Conservation (phyloP, 164 flowering plant genomes). For the Pachysandra terminalis region DNA sequence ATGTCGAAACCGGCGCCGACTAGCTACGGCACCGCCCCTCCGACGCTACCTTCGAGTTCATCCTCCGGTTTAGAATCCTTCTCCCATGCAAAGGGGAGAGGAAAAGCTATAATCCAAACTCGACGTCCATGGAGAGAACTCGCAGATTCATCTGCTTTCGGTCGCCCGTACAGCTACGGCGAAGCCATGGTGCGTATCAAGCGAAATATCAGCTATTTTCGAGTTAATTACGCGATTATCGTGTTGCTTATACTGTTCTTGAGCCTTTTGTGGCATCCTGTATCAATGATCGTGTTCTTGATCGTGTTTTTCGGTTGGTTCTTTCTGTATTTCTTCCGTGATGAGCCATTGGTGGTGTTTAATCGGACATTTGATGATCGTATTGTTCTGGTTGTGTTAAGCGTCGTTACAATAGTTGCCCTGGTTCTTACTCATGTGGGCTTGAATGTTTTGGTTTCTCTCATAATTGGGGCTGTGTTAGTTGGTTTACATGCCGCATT, state of each 20-base stretch:
- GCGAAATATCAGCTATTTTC: slow-evolving; percentile 51
- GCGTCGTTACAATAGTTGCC: slow-evolving; percentile 20
- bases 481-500: slow-evolving; percentile 32
- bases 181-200: slow-evolving; percentile 49
- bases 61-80: slow-evolving; percentile 14
- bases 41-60: not conserved
- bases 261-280: slow-evolving; percentile 56
- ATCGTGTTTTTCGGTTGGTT: slow-evolving; percentile 51
- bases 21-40: not conserved
- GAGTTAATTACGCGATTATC: slow-evolving; percentile 52
- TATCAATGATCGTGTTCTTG: no score
- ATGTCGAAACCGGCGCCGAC: not conserved
- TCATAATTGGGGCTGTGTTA: slow-evolving; percentile 25
- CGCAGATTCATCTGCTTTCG: slow-evolving; percentile 31
- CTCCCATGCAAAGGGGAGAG: slow-evolving; percentile 18
- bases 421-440: slow-evolving; percentile 32
- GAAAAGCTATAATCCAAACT: slow-evolving; percentile 17
- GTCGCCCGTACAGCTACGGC: slow-evolving; percentile 43
- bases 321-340: slow-evolving; percentile 54
- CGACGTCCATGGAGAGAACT: slow-evolving; percentile 66
- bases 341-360: slow-evolving; percentile 42
- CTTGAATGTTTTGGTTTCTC: slow-evolving; percentile 31
- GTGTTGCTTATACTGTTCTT: slow-evolving; percentile 42
- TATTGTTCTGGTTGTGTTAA: slow-evolving; percentile 21
- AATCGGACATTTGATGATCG: slow-evolving; percentile 45